Percentiles rank a stretch among this genome's conserved stretches.
phyloP scores from a whole-genome alignment of 768 basidiomycete genomes.

The Suillus tomentosus region DNA sequence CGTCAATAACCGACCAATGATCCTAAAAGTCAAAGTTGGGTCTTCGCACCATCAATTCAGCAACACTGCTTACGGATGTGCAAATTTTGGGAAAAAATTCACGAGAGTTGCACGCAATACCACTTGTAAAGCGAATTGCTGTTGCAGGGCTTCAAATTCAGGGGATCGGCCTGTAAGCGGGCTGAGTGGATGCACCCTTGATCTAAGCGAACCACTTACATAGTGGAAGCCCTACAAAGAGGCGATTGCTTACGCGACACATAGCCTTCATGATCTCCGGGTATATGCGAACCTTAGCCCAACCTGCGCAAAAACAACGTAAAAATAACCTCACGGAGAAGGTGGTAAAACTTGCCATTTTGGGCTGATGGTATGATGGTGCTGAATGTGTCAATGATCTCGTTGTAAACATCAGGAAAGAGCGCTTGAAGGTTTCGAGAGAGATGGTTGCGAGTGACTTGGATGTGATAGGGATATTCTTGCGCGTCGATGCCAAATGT shows the following conservation, averaged over 20 bases:
- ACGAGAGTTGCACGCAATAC: constrained; percentile 33
- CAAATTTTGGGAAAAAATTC: constrained; percentile 35
- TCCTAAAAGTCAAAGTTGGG: constrained; percentile 25
- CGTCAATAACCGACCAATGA: constrained; percentile 35
- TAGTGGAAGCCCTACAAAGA: constrained; percentile 41
- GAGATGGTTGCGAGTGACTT: constrained; percentile 34
- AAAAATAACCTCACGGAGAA: constrained; percentile 18
- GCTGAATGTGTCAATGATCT: constrained; percentile 34
- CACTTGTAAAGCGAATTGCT: constrained; percentile 38
- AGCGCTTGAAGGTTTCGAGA: constrained; percentile 35
- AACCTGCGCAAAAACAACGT: constrained; percentile 23
- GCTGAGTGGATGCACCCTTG: constrained; percentile 8
- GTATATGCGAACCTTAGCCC: constrained; percentile 31
- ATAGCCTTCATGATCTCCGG: constrained; percentile 33
- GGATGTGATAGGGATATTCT: constrained; percentile 38
- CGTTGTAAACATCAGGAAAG: constrained; percentile 36
- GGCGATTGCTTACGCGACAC: constrained; percentile 41
- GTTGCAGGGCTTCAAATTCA: constrained; percentile 37
- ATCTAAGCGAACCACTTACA: constrained; percentile 29
- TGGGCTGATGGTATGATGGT: constrained; percentile 28
- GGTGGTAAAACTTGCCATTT: constrained; percentile 20
- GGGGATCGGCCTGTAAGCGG: constrained; percentile 35
- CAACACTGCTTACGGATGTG: constrained; percentile 34
- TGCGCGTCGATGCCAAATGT: constrained; percentile 38
- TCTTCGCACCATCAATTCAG: constrained; percentile 14